Evolutionary conservation across 257 asterid genomes (phyloP), one percentile per base, ranked within the genome.

Genomic region (Parsonsia alboflavescens): DNA sequence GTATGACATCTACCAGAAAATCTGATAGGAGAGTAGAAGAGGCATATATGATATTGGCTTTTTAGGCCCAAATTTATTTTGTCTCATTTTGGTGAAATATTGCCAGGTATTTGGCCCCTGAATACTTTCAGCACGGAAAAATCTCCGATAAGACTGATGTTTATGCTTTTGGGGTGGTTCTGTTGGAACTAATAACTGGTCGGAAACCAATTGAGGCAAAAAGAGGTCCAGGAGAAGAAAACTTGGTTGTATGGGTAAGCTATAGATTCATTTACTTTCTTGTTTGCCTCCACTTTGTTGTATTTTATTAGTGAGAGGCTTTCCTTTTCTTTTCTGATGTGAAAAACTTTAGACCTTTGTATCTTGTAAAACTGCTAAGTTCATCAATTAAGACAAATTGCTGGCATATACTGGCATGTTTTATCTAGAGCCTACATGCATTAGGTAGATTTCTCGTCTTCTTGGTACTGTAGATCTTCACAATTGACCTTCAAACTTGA

Each of bases 111-210:
- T 86, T 93, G 76, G 97, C 98, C 76, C 98, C 97, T 8, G 98
- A 93, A 73, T 93, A 93, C 83, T 93, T 93, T 80, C 98, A 93
- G 88, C 96, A 93, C 0, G 98, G 98, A 11, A 93, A 93, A 83
- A 90, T 91, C 52, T 93, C 96, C 7, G 98, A 93, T 84, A 93
- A 83, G 89, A 91, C 98, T 1, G 98, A 93, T 71, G 87, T 89
- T 59, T 92, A 92, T 73, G 98, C 98, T 61, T 90, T 92, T 69
- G 98, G 98, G 50, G 84, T 92, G 6, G 96, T 90, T 81, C 93
- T 92, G 48, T 85, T 92, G 93, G 97, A 92, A 80, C 86, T 92
- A 66, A 61, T 92, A n/a, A 92, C 93, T 5, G 96, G 98, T 64
- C 78, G 97, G 85, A 92, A 89, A 76, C 97, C 98, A 62, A 92